These are phyloP conservation scores for Paramecium biaurelia DNA, from an alignment of 73 alveolate genomes.

Conservation along the genomic window DNA sequence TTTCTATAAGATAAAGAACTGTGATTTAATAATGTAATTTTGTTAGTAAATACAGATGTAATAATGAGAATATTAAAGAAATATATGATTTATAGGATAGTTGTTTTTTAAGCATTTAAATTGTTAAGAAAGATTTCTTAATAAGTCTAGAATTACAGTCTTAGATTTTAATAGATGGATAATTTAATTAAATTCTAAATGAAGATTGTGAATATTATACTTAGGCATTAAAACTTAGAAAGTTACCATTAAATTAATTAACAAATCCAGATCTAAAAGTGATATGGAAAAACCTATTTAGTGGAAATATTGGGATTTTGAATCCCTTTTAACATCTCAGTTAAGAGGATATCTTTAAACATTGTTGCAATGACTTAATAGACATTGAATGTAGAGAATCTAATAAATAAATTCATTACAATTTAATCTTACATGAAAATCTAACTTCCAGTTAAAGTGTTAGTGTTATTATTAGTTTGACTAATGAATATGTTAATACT, in stretches of 20 bases:
- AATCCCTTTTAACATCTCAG: slow-evolving; percentile 18
- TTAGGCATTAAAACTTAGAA: background rate
- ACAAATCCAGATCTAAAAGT: slow-evolving; percentile 1
- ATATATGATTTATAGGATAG: slow-evolving; percentile 31
- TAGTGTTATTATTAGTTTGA: background rate
- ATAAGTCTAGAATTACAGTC: background rate
- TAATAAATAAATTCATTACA: background rate
- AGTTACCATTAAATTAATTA: background rate
- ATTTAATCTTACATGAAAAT: background rate
- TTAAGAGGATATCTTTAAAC: background rate
- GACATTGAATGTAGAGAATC: background rate
- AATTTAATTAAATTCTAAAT: background rate
- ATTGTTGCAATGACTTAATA: slow-evolving; percentile 25
- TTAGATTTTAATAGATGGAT: background rate
- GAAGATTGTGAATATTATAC: background rate
- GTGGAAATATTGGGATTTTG: background rate
- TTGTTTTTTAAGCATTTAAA: background rate
- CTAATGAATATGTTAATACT: background rate
- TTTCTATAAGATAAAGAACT: background rate
- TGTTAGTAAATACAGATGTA: background rate
- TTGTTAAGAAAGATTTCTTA: background rate
- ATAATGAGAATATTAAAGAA: background rate
- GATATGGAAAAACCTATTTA: background rate
- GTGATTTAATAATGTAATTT: background rate
- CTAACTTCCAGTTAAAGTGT: background rate